Evolutionary conservation across 164 flowering plant genomes (phyloP).

Genomic region (Malania oleifera): DNA sequence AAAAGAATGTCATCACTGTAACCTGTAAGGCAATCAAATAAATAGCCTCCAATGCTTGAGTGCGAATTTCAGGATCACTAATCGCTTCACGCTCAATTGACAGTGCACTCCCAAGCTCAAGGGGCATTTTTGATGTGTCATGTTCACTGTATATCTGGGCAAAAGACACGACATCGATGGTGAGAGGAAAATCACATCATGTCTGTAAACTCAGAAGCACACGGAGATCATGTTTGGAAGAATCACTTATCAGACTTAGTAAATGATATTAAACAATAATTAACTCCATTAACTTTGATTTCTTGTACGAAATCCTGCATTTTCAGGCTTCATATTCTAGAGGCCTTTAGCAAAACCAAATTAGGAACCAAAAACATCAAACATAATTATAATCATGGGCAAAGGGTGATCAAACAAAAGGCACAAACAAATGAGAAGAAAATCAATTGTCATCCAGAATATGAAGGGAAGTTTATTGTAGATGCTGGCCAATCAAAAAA

Average conservation of each 20-base stretch:
- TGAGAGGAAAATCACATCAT: not conserved
- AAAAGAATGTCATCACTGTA: not conserved
- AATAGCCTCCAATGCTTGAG: constrained; percentile 74
- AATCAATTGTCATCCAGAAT: not conserved
- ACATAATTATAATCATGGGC: not conserved
- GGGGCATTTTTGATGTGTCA: constrained; percentile 91
- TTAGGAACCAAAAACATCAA: not conserved
- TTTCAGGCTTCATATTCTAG: not conserved
- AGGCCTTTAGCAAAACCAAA: not conserved
- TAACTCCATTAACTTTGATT: not conserved
- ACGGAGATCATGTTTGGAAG: not conserved
- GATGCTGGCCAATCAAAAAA: not conserved
- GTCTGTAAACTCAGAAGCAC: not conserved
- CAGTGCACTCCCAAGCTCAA: constrained; percentile 77
- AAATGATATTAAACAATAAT: not conserved
- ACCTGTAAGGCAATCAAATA: constrained; percentile 85
- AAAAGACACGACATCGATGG: constrained; percentile 8
- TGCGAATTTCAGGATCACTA: constrained; percentile 81
- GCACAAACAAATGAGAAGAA: not conserved
- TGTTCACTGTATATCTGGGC: constrained; percentile 62
- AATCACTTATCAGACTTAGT: not conserved
- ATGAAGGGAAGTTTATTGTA: too few species aligned
- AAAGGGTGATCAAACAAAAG: too few species aligned
- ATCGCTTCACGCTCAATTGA: constrained; percentile 81
- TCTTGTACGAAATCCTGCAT: not conserved